Percentiles rank a stretch among this genome's conserved stretches.
These are phyloP conservation scores for Verticillium klebahnii DNA, from an alignment of 2,329 filamentous ascomycete genomes.

Conservation along the genomic window DNA sequence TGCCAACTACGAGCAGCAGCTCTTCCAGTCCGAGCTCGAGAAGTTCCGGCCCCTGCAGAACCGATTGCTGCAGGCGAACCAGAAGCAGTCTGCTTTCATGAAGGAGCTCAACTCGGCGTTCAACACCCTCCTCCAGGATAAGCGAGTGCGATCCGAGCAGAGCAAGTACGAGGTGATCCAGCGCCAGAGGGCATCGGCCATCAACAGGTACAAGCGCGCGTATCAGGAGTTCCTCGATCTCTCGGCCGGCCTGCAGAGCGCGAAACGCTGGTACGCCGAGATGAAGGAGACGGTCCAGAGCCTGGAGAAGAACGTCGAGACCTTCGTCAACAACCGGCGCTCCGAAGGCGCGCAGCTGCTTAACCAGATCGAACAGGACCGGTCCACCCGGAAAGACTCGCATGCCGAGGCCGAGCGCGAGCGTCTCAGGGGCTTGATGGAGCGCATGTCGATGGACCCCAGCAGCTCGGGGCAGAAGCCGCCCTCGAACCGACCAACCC, in stretches of 20 bases:
- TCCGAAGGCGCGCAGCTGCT: constrained; percentile 89
- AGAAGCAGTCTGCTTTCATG: constrained; percentile 91
- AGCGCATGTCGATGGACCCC: constrained; percentile 86
- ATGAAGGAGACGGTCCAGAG: constrained; percentile 95
- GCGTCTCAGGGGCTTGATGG: constrained; percentile 84
- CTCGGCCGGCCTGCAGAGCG: constrained; percentile 77
- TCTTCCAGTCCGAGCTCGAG: constrained; percentile 95
- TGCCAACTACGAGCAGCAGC: constrained; percentile 81
- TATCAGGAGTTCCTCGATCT: constrained; percentile 93
- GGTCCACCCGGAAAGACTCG: constrained; percentile 53
- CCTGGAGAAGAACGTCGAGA: constrained; percentile 91
- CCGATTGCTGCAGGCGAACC: constrained; percentile 84
- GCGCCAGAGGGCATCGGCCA: constrained; percentile 72
- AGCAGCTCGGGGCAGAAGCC: constrained; percentile 31
- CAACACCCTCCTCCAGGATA: constrained; percentile 85
- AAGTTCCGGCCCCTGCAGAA: constrained; percentile 94
- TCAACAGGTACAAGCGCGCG: constrained; percentile 83
- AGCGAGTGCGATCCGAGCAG: constrained; percentile 87
- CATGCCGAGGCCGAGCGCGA: constrained; percentile 81
- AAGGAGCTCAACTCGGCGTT: constrained; percentile 90
- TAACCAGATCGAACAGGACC: constrained; percentile 78
- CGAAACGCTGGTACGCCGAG: constrained; percentile 89
- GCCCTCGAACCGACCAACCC: constrained; percentile 27
- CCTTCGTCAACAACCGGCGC: constrained; percentile 90
- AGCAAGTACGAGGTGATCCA: constrained; percentile 91